phyloP scores from a whole-genome alignment of 257 asterid genomes.

The Solanum rostratum region DNA sequence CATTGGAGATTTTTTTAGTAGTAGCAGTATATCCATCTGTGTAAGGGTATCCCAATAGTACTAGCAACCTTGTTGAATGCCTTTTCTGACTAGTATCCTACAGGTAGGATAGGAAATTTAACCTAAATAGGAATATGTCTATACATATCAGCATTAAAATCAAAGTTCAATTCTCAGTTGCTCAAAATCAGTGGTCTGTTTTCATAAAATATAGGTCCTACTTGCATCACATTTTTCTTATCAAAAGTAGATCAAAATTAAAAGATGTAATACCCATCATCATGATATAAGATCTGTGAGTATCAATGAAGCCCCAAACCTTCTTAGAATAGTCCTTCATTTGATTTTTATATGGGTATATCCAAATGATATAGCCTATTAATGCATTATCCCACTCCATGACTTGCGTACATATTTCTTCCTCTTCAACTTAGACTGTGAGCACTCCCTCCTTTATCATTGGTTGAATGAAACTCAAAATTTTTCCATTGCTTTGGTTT shows the following conservation, averaged over 20 bases:
- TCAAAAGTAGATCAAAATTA: background rate
- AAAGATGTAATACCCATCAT: background rate
- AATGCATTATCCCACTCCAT: too few species aligned
- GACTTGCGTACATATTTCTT: too few species aligned
- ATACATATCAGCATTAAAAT: background rate
- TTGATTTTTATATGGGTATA: too few species aligned
- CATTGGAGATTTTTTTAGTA: background rate
- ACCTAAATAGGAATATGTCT: background rate
- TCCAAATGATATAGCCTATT: too few species aligned
- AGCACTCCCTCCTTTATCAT: too few species aligned
- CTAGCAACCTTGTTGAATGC: background rate
- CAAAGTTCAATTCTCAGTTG: background rate
- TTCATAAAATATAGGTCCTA: background rate
- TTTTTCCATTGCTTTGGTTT: too few species aligned
- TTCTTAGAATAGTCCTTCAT: too few species aligned
- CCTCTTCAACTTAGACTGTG: too few species aligned
- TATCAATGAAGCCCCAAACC: background rate
- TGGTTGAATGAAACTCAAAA: too few species aligned
- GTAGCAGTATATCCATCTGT: background rate
- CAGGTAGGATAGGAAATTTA: background rate
- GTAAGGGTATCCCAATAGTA: background rate
- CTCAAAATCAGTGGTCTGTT: background rate
- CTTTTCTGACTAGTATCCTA: background rate
- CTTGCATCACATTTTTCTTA: background rate
- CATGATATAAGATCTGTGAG: background rate